Evolutionary conservation across 2,329 filamentous ascomycete genomes (phyloP), one percentile per base, ranked within the genome.

Genomic region (Xylaria arbuscula): DNA sequence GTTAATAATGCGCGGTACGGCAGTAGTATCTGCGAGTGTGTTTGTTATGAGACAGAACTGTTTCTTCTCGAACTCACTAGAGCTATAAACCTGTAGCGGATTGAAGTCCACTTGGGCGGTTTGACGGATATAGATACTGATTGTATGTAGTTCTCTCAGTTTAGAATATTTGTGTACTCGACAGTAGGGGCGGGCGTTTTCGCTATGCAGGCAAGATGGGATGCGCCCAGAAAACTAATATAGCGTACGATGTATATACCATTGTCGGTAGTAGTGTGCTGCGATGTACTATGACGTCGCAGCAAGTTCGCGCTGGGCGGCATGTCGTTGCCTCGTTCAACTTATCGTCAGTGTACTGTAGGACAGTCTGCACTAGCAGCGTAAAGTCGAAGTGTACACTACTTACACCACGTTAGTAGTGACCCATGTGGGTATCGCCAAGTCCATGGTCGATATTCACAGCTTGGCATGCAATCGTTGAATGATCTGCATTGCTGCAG

Each of bases 401-500:
- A 13, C 17, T 3, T 54, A 15, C 34, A 60, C 32, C 19, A 38
- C 8, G 9, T 38, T 19, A 58, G 47, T 28, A 59, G 32, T 54
- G 28, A 28, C 28, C 28, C 28, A 3, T 28, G 28, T 53, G 22
- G 36, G 36, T 19, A 38, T 57, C 51, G 47, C 47, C 47, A 58
- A 59, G 47, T 34, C 45, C 36, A 58, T 1, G 54, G 9, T 57
- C 24, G 17, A 60, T 36, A 56, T 42, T 42, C 56, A 65, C 45
- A 34, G 53, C 47, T 60, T 59, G 67, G 62, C 54, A 55, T 69
- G 67, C 54, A 59, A 50, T 59, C 11, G 58, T 62, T 32, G 58
- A 66, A 66, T 69, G 67, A 69, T 69, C 67, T 69, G 58, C 67
- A 62, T 66, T 59, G 54, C 58, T 55, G 67, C 62, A 66, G 53